Evolutionary conservation across 2,329 filamentous ascomycete species (phyloP).

Genomic region (Fusarium mexicanum): DNA sequence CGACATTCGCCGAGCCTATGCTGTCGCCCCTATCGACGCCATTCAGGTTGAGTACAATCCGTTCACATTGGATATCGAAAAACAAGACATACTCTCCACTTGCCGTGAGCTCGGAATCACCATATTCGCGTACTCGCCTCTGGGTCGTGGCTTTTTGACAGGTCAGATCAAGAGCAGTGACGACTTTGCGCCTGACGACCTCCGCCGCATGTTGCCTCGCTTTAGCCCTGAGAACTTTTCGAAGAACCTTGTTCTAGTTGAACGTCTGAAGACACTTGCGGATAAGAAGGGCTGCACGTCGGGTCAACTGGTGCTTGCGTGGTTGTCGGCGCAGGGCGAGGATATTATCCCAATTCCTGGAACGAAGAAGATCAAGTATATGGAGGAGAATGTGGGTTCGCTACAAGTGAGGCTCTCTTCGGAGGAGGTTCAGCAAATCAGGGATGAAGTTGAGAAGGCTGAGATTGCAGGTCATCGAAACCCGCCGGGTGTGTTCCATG

Average conservation of each 20-base stretch:
- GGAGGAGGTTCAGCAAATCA: background rate
- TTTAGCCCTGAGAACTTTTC: background rate
- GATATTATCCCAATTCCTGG: background rate
- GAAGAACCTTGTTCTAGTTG: background rate
- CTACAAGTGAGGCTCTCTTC: rapidly evolving
- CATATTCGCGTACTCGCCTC: background rate
- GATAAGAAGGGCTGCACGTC: background rate
- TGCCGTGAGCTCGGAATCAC: background rate
- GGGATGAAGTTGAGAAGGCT: background rate
- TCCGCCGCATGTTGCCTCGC: background rate
- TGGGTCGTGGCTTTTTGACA: background rate
- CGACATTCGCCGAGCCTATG: background rate
- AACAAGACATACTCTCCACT: background rate
- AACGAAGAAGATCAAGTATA: background rate
- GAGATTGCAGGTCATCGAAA: background rate
- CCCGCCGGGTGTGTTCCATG: background rate
- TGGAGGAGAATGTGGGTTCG: background rate
- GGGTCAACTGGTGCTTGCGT: background rate
- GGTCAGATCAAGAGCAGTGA: background rate
- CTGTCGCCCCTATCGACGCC: background rate
- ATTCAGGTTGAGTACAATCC: background rate
- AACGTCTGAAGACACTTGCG: rapidly evolving
- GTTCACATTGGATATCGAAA: background rate
- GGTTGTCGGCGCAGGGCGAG: background rate
- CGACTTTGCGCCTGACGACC: background rate